Percentiles rank a stretch among this genome's conserved stretches.
phyloP scores from a whole-genome alignment of 345 rosid genomes.

The Pugionium cornutum region DNA sequence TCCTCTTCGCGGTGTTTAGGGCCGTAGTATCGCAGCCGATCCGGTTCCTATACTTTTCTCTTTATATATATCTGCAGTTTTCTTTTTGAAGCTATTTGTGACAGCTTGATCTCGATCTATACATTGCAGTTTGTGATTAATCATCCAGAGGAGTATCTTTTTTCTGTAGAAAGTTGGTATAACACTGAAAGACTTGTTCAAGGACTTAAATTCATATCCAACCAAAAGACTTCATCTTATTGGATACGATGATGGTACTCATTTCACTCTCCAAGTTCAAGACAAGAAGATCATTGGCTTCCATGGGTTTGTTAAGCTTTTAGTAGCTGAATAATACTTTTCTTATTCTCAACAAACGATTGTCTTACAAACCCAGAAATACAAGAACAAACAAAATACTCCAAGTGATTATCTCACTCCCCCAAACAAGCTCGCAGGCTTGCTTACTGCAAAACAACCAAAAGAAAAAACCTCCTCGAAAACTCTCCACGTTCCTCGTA shows the following conservation, averaged over 20 bases:
- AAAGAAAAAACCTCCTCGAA: no score
- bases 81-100: not conserved
- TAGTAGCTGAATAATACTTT: no score
- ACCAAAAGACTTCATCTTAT: conserved; percentile 25
- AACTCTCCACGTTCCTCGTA: no score
- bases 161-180: conserved; percentile 35
- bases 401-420: no score
- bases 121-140: conserved; percentile 31
- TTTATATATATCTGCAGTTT: not conserved
- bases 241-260: conserved; percentile 28
- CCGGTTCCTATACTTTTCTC: conserved; percentile 3
- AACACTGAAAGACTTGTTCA: conserved; percentile 18
- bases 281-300: conserved; percentile 36
- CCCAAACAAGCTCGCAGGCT: no score
- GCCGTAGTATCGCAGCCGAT: conserved; percentile 24
- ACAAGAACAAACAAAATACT: no score
- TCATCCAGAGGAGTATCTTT: conserved; percentile 36
- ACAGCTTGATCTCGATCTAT: conserved; percentile 9
- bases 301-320: conserved; percentile 21
- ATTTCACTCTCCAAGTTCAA: conserved; percentile 28
- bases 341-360: no score
- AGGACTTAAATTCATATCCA: conserved; percentile 27
- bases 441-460: no score
- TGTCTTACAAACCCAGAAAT: no score
- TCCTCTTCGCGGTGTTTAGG: conserved; percentile 19